Base-by-base conservation (phyloP, 805 yeast species). In the Yarrowia porcina region DNA sequence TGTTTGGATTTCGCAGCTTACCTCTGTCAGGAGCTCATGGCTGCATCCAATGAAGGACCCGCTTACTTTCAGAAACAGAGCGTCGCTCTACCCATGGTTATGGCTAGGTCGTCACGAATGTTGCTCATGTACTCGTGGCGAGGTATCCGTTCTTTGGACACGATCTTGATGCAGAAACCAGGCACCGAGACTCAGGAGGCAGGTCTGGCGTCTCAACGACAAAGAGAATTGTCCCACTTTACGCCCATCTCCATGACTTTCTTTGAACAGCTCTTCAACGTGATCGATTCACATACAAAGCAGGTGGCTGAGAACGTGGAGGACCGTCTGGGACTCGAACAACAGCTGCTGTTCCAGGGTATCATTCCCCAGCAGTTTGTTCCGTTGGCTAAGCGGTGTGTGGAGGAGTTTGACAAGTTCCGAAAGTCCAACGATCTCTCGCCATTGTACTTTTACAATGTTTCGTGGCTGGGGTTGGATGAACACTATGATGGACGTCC, bases 1-100 rank as follows among this genome's bases (percentile, higher is more conserved):
- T 82, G 89, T 67, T 81, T 90, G 32, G 97, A 91, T 71, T 83
- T 90, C 65, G 78, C 90, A 62, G 83, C 87, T 0, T 84, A 83
- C 66, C 71, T 89, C 41, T 83, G 85, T 62, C 96, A 92, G 72
- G 96, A 93, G 67, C 79, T 76, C 63, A 72, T 70, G 38, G 56
- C 69, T 42, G 71, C 71, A 0, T 64, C 70, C 10, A 59, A 66
- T 5, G 64, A 67, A 2, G 64, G 60, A 1, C 60, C 65, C 18
- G 27, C 17, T 4, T 66, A 50, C 52, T 42, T 50, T 25, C 32
- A 59, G 25, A 49, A 60, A 23, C 33, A 45, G 52, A 32, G 28
- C 50, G 64, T 54, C 13, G 69, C 72, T 1, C 61, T 77, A 4
- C 72, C 72, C 15, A 65, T 77, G 28, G 64, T 77, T 17, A 61